These are phyloP conservation scores for Fraxinus sp. DNA, from an alignment of 305 asterid genomes.

Conservation along the genomic window DNA sequence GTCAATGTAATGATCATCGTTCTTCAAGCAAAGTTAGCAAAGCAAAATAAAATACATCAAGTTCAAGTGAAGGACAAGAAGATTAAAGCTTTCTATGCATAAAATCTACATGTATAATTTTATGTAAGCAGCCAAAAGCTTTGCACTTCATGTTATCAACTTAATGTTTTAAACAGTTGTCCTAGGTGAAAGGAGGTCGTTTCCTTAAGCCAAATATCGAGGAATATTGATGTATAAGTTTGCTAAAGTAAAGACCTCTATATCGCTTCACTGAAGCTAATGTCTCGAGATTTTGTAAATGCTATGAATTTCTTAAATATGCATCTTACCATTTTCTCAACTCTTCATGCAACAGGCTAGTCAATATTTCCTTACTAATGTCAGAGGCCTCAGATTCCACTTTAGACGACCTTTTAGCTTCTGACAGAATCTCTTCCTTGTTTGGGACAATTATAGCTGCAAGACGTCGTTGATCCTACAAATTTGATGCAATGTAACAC, in stretches of 20 bases:
- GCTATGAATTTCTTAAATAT: background rate
- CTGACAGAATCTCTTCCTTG: slow-evolving; percentile 66
- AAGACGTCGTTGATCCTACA: slow-evolving; percentile 85
- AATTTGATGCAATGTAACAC: slow-evolving; percentile 5
- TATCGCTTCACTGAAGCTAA: background rate
- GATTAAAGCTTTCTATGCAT: background rate
- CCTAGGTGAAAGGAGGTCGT: background rate
- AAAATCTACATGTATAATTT: background rate
- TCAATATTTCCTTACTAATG: slow-evolving; percentile 55
- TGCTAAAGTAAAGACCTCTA: background rate
- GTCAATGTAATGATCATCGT: background rate
- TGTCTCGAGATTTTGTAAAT: background rate
- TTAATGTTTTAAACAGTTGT: background rate
- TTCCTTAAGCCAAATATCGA: background rate
- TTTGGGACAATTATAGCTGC: slow-evolving; percentile 86
- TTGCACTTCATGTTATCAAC: background rate
- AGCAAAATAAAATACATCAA: background rate
- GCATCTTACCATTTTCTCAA: slow-evolving; percentile 63
- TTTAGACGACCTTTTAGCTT: slow-evolving; percentile 58
- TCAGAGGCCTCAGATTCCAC: slow-evolving; percentile 57
- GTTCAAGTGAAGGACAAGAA: background rate
- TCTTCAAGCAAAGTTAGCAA: background rate
- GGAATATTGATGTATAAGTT: background rate
- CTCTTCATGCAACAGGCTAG: slow-evolving; percentile 57
- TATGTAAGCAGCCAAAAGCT: background rate